Evolutionary conservation across 108 stramenopile genomes (phyloP), one percentile per base, ranked within the genome.

Genomic region (Cyclotella sp.): DNA sequence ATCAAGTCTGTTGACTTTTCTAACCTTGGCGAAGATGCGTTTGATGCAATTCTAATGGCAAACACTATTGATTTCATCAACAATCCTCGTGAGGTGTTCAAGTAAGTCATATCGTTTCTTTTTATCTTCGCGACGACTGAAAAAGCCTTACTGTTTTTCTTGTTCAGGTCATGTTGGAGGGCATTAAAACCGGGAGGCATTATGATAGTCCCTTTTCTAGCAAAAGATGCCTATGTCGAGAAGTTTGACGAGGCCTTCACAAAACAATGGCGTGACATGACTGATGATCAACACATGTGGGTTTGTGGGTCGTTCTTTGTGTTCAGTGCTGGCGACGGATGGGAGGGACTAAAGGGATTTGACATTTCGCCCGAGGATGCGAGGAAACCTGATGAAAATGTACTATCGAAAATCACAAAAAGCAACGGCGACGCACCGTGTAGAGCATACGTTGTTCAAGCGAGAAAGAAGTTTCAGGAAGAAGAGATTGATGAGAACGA

Each of bases 251-350:
- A 88, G 58, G 92, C 91, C 61, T 91, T 93, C 73, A 95, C 95
- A 40, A 93, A 90, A 66, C 89, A 94, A 80, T 97, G 97, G 97
- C 74, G 87, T 52, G 89, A 87, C 42, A 93, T 94, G 88, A 97
- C 95, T 54, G 96, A 97, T 70, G 97, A 96, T 61, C 97, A 97
- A 75, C 97, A 96, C 83, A 97, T 97, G 96, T 97, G 97, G 97
- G 89, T 97, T 30, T 85, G 85, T 66, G 97, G 97, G 15, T 93
- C 92, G 10, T 94, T 94, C 72, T 96, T 95, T 73, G 89, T 96
- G 66, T 97, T 97, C 76, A 92, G 91, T 79, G 93, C 94, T 18
- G 90, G 92, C 26, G 89, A 92, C 41, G 94, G 94, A 28, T 95
- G 94, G 94, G 88, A 89, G 58, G 84, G 83, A 53, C 70, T 95